Base-by-base conservation (phyloP, 2,329 filamentous ascomycete genomes). In the Cladosporium sp. region DNA sequence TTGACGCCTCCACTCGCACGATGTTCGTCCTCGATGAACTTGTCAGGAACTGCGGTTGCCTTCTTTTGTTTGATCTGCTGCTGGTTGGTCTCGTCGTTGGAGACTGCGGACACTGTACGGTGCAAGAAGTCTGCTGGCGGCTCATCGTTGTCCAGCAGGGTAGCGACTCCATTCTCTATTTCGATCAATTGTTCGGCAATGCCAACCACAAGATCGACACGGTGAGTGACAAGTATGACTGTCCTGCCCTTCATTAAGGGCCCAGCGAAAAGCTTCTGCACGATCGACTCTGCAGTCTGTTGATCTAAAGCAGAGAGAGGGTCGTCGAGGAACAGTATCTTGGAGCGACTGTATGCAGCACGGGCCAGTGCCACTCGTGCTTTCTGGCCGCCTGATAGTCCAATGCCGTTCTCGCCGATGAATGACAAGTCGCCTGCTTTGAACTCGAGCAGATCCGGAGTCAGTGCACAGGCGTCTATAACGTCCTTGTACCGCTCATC, bases 1-100 rank as follows among this genome's bases (percentile, higher is more conserved):
- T 92, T 84, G 1, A 96, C 89, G 1, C 88, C 86, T 17, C 92
- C 91, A 60, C 89, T 82, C 0, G 83, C 87, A 51, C 89, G 82
- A 64, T 86, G 79, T 70, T 94, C 89, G 34, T 92, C 89, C 67
- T 92, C 87, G 47, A 92, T 86, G 67, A 93, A 92, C 66, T 90
- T 90, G 34, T 88, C 85, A 0, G 88, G 86, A 12, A 85, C 75
- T 0, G 83, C 84, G 9, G 80, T 78, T 5, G 73, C 73, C 30
- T 42, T 55, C 15, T 40, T 15, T 15, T 51, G 38, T 11, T 40
- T 55, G 17, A 79, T 72, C 17, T 78, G 76, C 5, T 78, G 71
- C 1, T 71, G 67, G 1, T 64, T 60, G 7, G 67, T 60, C 8
- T 72, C 65, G 38, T 68, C 64, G 5, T 64, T 57, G 3, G 64